phyloP scores from a whole-genome alignment of 352 stramenopile species.

The Phytophthora pluvialis region DNA sequence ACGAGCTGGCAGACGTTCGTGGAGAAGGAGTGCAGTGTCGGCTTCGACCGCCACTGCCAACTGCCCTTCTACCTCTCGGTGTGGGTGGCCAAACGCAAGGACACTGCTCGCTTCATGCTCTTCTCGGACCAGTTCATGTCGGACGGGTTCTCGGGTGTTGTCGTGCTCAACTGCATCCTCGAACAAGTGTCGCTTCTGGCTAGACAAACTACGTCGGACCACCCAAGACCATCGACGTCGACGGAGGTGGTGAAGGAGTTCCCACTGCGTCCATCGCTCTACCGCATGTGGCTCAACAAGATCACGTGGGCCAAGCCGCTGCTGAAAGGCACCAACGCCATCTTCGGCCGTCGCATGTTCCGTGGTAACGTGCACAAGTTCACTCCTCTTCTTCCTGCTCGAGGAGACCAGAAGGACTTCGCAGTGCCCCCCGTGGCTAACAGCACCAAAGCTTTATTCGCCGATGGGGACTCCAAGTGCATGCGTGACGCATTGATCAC shows the following conservation, averaged over 20 bases:
- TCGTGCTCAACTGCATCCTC: constrained; percentile 50
- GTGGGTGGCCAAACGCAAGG: constrained; percentile 38
- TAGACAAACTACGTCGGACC: constrained; percentile 12
- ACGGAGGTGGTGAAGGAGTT: constrained; percentile 12
- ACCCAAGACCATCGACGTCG: background rate
- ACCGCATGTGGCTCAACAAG: constrained; percentile 39
- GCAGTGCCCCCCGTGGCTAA: constrained; percentile 33
- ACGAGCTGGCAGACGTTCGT: constrained; percentile 52
- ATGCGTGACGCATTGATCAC: constrained; percentile 35
- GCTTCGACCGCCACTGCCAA: constrained; percentile 44
- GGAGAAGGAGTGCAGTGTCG: constrained; percentile 46
- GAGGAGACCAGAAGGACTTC: constrained; percentile 43
- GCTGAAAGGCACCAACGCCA: constrained; percentile 30
- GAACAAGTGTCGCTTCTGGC: constrained; percentile 35
- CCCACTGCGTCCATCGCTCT: constrained; percentile 41
- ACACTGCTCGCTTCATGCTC: constrained; percentile 41
- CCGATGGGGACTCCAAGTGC: constrained; percentile 39
- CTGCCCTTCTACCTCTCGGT: constrained; percentile 48
- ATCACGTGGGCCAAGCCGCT: constrained; percentile 33
- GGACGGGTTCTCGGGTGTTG: constrained; percentile 45
- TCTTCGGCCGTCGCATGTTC: constrained; percentile 35
- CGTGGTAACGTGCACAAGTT: constrained; percentile 35
- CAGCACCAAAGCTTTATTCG: constrained; percentile 48
- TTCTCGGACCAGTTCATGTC: constrained; percentile 60
- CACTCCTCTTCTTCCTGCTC: constrained; percentile 27